These are phyloP conservation scores for Cystobasidium ongulense DNA, from an alignment of 768 basidiomycete species.

Conservation along the genomic window DNA sequence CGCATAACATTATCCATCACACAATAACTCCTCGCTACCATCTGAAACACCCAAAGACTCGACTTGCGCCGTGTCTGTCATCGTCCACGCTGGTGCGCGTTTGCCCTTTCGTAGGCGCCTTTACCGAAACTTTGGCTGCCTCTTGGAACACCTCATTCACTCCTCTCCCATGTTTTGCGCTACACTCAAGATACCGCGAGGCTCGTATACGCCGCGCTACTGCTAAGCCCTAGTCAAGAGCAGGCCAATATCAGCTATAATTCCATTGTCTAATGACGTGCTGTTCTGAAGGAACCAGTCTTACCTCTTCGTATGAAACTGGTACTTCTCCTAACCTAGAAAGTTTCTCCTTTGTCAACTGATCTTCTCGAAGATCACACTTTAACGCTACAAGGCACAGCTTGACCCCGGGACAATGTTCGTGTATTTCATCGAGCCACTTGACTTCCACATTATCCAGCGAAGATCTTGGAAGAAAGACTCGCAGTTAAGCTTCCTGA, in stretches of 20 bases:
- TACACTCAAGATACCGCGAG: constrained; percentile 92
- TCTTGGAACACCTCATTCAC: constrained; percentile 90
- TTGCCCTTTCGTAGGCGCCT: constrained; percentile 18
- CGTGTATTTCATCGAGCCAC: constrained; percentile 33
- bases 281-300: neutral
- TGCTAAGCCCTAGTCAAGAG: constrained; percentile 67
- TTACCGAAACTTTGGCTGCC: constrained; percentile 61
- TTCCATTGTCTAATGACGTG: neutral
- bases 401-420: constrained; percentile 93
- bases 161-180: constrained; percentile 91
- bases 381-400: constrained; percentile 66
- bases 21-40: neutral
- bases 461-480: constrained; percentile 50
- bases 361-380: constrained; percentile 88
- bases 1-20: too few relatives aligned
- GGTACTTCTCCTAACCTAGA: constrained; percentile 61
- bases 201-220: constrained; percentile 95
- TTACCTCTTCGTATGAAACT: constrained; percentile 83
- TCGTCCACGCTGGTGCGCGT: constrained; percentile 17
- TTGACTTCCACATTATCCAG: constrained; percentile 93
- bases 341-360: constrained; percentile 61
- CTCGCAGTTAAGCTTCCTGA: too few relatives aligned
- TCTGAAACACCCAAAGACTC: constrained; percentile 25
- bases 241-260: neutral
- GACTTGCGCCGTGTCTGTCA: constrained; percentile 15